phyloP scores from a whole-genome alignment of 768 basidiomycete species.

The Pleurotus ostreatus region DNA sequence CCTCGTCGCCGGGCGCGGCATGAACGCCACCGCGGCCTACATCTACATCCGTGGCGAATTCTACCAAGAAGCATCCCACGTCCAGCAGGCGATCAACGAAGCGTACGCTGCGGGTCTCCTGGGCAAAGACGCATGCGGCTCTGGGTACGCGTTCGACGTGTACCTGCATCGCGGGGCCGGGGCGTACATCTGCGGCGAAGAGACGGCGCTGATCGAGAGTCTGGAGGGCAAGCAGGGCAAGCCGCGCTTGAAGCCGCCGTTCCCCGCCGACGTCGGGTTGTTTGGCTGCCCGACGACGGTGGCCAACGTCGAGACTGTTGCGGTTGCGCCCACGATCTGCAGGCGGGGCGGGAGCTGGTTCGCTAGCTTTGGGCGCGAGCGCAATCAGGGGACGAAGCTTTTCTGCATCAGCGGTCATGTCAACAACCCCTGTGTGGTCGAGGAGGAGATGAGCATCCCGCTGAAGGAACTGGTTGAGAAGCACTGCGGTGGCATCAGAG shows the following conservation, averaged over 20 bases:
- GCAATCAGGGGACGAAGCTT: conserved; percentile 96
- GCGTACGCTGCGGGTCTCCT: conserved; percentile 88
- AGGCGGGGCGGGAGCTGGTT: conserved; percentile 90
- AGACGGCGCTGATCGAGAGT: conserved; percentile 96
- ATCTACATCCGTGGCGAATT: conserved; percentile 99
- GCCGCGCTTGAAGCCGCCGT: conserved; percentile 95
- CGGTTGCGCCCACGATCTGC: conserved; percentile 95
- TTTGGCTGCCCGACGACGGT: conserved; percentile 98
- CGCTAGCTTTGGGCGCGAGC: conserved; percentile 83
- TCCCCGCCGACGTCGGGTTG: conserved; percentile 96
- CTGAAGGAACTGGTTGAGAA: conserved; percentile 91
- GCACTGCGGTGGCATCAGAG: conserved; percentile 91
- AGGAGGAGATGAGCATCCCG: conserved; percentile 99
- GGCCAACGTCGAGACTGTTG: conserved; percentile 97
- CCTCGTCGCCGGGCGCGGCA: conserved; percentile 91
- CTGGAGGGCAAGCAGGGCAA: conserved; percentile 99
- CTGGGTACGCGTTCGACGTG: conserved; percentile 94
- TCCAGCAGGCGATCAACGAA: conserved; percentile 93
- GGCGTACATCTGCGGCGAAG: conserved; percentile 98
- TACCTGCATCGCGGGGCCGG: conserved; percentile 98
- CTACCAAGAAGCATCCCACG: conserved; percentile 89
- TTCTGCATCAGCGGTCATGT: conserved; percentile 97
- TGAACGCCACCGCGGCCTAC: conserved; percentile 99
- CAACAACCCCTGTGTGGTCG: conserved; percentile 96
- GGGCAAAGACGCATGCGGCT: conserved; percentile 88